Conservation (phyloP, 163 green algal species). For the Scenedesmus sp. region DNA sequence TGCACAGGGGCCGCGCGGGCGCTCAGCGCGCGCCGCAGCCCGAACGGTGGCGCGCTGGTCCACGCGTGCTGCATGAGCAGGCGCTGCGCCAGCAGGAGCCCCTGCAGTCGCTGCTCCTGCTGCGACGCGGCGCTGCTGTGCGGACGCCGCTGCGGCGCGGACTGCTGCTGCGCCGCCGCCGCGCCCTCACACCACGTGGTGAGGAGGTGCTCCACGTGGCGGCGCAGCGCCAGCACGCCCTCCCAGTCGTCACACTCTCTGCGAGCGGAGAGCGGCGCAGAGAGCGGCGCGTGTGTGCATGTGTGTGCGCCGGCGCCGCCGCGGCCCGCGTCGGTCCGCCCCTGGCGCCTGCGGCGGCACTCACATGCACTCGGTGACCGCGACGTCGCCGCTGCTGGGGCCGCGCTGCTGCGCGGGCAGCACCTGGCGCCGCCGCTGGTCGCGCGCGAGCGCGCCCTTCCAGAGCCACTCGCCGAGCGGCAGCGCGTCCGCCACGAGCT, state of each 20-base stretch:
- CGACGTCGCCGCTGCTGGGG: neutral
- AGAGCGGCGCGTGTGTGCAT: no score
- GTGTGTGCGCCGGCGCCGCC: no score
- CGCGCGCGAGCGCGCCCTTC: neutral
- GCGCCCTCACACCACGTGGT: neutral
- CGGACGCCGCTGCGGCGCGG: conserved; percentile 3
- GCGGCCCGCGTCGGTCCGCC: no score
- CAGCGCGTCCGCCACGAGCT: neutral
- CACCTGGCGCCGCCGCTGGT: neutral
- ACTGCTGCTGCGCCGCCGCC: conserved; percentile 2
- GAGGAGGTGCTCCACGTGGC: neutral
- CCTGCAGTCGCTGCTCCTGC: conserved; percentile 6
- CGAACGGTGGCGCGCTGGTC: no score
- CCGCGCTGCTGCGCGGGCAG: neutral
- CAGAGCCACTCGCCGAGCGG: conserved; percentile 17
- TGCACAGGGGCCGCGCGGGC: no score
- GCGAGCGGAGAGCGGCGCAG: no score
- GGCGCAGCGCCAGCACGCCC: neutral
- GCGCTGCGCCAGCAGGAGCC: neutral
- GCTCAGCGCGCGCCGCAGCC: no score
- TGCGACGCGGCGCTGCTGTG: neutral
- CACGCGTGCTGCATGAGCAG: neutral
- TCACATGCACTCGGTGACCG: neutral
- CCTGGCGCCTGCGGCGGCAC: no score
- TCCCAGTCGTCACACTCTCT: conserved; percentile 21